These are phyloP conservation scores for Ophiostoma himal-ulmi DNA, from an alignment of 2,329 filamentous ascomycete species.

Conservation along the genomic window DNA sequence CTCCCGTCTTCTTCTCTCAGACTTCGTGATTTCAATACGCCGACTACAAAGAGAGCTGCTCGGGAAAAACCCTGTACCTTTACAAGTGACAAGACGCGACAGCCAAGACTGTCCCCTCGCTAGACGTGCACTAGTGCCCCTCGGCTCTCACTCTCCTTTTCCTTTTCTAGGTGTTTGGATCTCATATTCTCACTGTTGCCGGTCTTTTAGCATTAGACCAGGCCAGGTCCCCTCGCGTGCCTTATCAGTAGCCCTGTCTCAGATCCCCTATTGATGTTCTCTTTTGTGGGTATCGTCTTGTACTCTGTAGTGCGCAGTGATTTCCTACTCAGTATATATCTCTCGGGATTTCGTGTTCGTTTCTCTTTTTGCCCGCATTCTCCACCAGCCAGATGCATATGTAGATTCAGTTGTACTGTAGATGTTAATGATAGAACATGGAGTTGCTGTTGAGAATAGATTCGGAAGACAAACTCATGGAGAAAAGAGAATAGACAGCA, in stretches of 20 bases:
- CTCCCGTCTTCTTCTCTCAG: background rate
- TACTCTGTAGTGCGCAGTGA: background rate
- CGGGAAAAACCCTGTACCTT: background rate
- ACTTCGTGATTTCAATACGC: background rate
- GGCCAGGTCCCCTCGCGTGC: background rate
- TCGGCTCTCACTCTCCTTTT: background rate
- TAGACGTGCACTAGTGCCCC: conserved; percentile 7
- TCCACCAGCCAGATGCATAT: background rate
- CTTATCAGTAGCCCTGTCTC: background rate
- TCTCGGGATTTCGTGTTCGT: background rate
- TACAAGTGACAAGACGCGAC: conserved; percentile 6
- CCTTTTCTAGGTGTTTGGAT: background rate
- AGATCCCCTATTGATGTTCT: background rate
- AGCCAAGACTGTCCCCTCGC: conserved; percentile 10
- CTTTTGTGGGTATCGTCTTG: background rate
- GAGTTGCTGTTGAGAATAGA: background rate
- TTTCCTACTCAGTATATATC: background rate
- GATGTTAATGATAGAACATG: background rate
- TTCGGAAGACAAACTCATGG: background rate
- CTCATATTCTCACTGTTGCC: background rate
- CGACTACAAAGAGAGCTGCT: background rate
- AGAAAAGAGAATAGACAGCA: background rate
- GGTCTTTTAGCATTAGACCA: background rate
- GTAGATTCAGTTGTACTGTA: too few relatives aligned
- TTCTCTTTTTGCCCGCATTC: conserved; percentile 1